Evolutionary conservation across 306 rosid species (phyloP).

Genomic region (Malus domestica): ASM211411v1 NC_041793.1:38379001-38379500

Average conservation of each 20-base stretch:
- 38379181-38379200: slow-evolving; percentile 89
- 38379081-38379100: slow-evolving; percentile 97
- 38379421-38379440: slow-evolving; percentile 94
- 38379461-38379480: slow-evolving; percentile 85
- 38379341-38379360: neutral
- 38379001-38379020: slow-evolving; percentile 12
- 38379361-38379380: slow-evolving; percentile 18
- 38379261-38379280: neutral
- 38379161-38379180: slow-evolving; percentile 94
- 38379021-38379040: slow-evolving; percentile 12
- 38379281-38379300: neutral
- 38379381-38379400: slow-evolving; percentile 87
- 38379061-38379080: neutral
- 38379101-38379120: slow-evolving; percentile 96
- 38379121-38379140: slow-evolving; percentile 99
- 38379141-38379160: slow-evolving; percentile 96
- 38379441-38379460: slow-evolving; percentile 91
- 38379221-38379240: neutral
- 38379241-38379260: neutral
- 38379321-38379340: neutral
- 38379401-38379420: slow-evolving; percentile 98
- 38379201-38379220: slow-evolving; percentile 83
- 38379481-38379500: slow-evolving; percentile 24
- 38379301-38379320: neutral
- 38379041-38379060: neutral